Evolutionary conservation across 257 asterid species (phyloP), one percentile per base, ranked within the genome.

Genomic region (Gentiana dahurica): DNA sequence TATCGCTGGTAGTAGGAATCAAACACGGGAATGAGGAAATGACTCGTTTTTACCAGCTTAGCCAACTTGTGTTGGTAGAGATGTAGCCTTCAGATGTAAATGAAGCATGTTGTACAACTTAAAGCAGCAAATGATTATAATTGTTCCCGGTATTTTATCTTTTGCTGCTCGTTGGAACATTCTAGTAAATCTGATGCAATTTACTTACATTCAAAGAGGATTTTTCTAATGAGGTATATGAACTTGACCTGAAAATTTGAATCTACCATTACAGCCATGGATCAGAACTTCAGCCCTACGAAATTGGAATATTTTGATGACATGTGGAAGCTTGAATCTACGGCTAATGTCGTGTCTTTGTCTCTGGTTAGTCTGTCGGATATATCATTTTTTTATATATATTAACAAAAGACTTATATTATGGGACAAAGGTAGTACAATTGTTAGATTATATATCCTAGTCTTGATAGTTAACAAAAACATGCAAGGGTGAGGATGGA

Each of bases 281-380:
- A 71, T 50, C 80, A 64, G 55, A 70, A 72, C 67, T 60, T 45
- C 44, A 64, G 54, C 58, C 77, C 89, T 55, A 82, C 89, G 51
- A 75, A 77, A 50, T 59, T 81, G 60, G 88, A 78, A 45, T 83
- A 76, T 73, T 80, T 58, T 36, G 86, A 83, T 13, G 79, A 80
- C 64, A 73, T 75, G 97, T 67, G 51, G 68, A 75, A 73, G 61
- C 85, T 83, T 66, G 82, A 79, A 60, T 77, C 97, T 60, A 59
- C 78, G 33, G 77, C 83, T 38, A 61, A 59, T 51, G 38, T 86
- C 50, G 66, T 77, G 44, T 71, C 84, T 61, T 73, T 69, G 54
- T 79, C 81, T 62, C 70, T 65, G 92, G 93, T 79, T 53, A 51
- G 71, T 65, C 9, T 4, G 45, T 35, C 59, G 44, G 51, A 62